These are phyloP conservation scores for Aureobasidium zeae DNA, from an alignment of 2,329 filamentous ascomycete species.

Conservation along the genomic window DNA sequence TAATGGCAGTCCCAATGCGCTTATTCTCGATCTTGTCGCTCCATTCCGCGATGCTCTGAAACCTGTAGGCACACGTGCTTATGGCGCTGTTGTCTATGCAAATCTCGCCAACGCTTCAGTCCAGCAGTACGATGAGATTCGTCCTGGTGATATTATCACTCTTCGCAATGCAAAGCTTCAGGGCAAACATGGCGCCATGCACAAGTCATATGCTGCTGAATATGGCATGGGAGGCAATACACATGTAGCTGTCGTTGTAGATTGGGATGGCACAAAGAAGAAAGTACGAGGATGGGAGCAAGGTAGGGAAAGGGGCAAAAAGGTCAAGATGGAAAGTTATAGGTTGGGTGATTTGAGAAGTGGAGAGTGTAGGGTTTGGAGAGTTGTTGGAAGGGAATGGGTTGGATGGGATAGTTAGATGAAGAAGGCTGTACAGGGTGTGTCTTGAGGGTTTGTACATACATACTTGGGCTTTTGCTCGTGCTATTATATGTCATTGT, in stretches of 20 bases:
- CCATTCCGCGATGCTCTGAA: constrained; percentile 64
- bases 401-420: constrained; percentile 63
- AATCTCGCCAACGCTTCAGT: constrained; percentile 93
- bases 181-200: constrained; percentile 89
- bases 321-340: constrained; percentile 89
- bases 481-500: not conserved
- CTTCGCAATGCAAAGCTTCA: constrained; percentile 91
- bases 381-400: constrained; percentile 86
- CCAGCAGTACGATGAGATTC: constrained; percentile 84
- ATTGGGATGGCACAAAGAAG: constrained; percentile 98
- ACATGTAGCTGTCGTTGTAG: constrained; percentile 82
- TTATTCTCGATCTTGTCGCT: constrained; percentile 67
- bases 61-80: constrained; percentile 80
- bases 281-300: constrained; percentile 95
- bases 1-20: constrained; percentile 68
- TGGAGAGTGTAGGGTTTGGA: constrained; percentile 95
- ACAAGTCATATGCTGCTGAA: constrained; percentile 83
- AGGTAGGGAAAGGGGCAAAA: constrained; percentile 82
- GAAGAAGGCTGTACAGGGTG: not conserved
- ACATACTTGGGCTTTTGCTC: not conserved
- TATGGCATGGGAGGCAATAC: constrained; percentile 59
- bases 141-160: constrained; percentile 82
- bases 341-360: constrained; percentile 83
- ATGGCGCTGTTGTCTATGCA: constrained; percentile 84
- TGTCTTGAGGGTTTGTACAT: not conserved